Evolutionary conservation across 2,329 filamentous ascomycete species (phyloP), one percentile per base, ranked within the genome.

Genomic region (Pseudopyrenochaeta lycopersici): DNA sequence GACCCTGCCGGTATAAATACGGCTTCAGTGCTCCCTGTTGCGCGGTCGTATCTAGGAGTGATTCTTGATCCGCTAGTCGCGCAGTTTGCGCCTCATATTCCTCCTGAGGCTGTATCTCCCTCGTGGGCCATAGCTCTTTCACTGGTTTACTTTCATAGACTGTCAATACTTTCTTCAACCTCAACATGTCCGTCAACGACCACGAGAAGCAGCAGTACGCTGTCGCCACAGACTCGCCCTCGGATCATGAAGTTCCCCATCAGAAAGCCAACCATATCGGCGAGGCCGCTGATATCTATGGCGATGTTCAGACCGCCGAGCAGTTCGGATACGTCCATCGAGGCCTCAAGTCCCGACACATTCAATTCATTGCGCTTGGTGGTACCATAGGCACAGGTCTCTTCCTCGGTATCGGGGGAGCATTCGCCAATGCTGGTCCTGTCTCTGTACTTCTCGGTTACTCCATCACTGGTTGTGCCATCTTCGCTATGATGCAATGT

Each of bases 351-450:
- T 82, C 81, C 32, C 78, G 83, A 59, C 84, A 86, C 67, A 83
- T 85, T 45, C 78, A 85, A 56, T 84, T 85, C 65, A 87, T 88
- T 63, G 84, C 84, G 12, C 77, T 87, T 12, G 83, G 84, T 49
- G 84, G 84, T 52, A 84, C 83, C 4, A 86, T 86, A 32, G 64
- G 71, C 49, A 74, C 71, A 15, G 71, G 70, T 66, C 65, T 74
- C 7, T 74, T 74, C 58, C 64, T 74, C 20, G 68, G 70, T 67
- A 73, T 73, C 39, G 70, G 67, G 12, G 62, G 27, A 42, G 70
- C 71, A 17, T 73, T 75, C 46, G 66, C 71, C 40, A 56, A 66
- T 35, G 65, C 70, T 36, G 72, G 72, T 32, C 72, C 72, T 35
- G 59, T 74, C 40, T 73, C 71, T 43, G 71, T 74, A 33, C 63